These are phyloP conservation scores for Chamaecyparis obtusa DNA, from an alignment of 75 land plant genomes.

Conservation along the genomic window DNA sequence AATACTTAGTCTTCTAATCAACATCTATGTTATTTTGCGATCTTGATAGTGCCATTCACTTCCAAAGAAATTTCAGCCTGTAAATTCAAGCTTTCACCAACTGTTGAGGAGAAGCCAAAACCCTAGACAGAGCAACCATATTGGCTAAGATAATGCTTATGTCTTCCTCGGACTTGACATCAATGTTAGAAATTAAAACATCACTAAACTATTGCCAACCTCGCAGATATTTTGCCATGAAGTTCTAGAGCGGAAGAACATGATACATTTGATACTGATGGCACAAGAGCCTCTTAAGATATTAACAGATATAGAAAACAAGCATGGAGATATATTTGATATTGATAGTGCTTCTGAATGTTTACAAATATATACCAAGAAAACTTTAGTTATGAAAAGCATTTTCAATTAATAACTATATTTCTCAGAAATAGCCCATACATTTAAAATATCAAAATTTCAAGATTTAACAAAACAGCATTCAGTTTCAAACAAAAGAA, in stretches of 20 bases:
- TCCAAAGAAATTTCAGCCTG: background rate
- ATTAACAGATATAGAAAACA: background rate
- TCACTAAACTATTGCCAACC: background rate
- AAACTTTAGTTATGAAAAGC: background rate
- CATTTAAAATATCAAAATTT: background rate
- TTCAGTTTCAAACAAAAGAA: background rate
- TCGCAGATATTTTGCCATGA: background rate
- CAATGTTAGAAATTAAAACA: background rate
- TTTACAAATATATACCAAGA: background rate
- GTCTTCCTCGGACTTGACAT: background rate
- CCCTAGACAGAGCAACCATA: background rate
- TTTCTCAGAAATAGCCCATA: background rate
- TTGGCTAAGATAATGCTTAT: background rate
- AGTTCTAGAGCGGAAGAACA: background rate
- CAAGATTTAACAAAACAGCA: background rate
- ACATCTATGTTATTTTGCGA: background rate
- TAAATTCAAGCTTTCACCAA: background rate
- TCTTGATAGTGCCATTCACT: background rate
- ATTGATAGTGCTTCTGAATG: background rate
- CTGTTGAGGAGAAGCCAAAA: background rate
- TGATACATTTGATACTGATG: background rate
- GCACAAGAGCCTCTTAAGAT: background rate
- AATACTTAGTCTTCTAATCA: background rate
- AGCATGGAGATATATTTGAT: background rate
- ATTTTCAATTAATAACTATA: background rate